These are phyloP conservation scores for Colletotrichum truncatum DNA, from an alignment of 2,329 filamentous ascomycete genomes.

Conservation along the genomic window DNA sequence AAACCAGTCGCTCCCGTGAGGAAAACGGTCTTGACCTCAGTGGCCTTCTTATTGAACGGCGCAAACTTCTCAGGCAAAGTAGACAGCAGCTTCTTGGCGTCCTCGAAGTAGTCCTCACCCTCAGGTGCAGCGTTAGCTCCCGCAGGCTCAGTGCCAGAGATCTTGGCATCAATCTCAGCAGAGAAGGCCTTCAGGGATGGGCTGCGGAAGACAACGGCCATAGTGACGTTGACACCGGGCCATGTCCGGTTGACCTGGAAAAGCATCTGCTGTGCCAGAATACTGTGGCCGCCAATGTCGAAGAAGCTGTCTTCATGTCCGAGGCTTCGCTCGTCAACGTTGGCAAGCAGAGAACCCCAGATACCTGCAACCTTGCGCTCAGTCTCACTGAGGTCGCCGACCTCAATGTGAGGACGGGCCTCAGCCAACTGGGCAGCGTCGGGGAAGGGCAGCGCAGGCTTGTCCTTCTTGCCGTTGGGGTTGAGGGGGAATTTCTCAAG, in stretches of 20 bases:
- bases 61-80: constrained; percentile 52
- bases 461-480: constrained; percentile 85
- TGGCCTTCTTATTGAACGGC: not conserved
- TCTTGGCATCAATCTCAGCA: constrained; percentile 41
- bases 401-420: constrained; percentile 23
- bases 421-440: constrained; percentile 38
- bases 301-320: constrained; percentile 41
- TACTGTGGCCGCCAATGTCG: constrained; percentile 47
- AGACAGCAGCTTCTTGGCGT: constrained; percentile 59
- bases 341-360: not conserved
- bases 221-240: constrained; percentile 64
- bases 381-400: not conserved
- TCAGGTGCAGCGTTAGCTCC: constrained; percentile 35
- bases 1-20: constrained; percentile 93
- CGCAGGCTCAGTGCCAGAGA: constrained; percentile 50
- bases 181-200: constrained; percentile 57
- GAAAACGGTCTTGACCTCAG: constrained; percentile 67
- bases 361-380: not conserved
- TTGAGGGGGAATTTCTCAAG: constrained; percentile 43
- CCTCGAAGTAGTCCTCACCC: constrained; percentile 58
- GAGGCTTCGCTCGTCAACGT: not conserved
- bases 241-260: constrained; percentile 64
- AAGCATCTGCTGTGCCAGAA: constrained; percentile 76
- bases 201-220: constrained; percentile 75
- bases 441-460: constrained; percentile 80